Evolutionary conservation across 805 yeast genomes (phyloP).

Genomic region (Wickerhamiella alocasiicola): DNA sequence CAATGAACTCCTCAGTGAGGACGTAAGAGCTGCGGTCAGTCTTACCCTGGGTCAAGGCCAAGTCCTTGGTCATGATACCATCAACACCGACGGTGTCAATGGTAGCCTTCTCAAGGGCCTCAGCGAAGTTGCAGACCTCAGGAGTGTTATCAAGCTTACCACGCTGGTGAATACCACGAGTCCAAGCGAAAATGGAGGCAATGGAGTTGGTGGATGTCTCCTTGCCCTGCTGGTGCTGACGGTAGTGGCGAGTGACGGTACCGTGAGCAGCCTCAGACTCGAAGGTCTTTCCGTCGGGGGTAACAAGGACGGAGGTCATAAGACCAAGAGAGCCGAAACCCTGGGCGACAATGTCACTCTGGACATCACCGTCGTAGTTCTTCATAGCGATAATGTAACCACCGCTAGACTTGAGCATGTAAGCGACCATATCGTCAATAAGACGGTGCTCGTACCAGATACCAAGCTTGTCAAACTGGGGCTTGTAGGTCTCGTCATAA

Average conservation of each 20-base stretch:
- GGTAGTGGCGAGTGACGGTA: slow-evolving; percentile 92
- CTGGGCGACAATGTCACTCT: slow-evolving; percentile 93
- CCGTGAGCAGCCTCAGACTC: slow-evolving; percentile 99
- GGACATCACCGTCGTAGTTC: slow-evolving; percentile 97
- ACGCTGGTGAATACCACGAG: slow-evolving; percentile 85
- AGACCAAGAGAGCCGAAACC: slow-evolving; percentile 95
- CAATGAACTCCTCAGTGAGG: slow-evolving; percentile 83
- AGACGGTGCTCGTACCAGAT: slow-evolving; percentile 95
- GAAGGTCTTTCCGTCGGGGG: slow-evolving; percentile 94
- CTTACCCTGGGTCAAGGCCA: slow-evolving; percentile 80
- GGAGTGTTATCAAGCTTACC: slow-evolving; percentile 82
- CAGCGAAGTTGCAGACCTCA: slow-evolving; percentile 70
- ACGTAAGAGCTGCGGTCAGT: slow-evolving; percentile 74
- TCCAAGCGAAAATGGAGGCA: slow-evolving; percentile 96
- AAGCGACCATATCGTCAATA: slow-evolving; percentile 98
- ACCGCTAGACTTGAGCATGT: slow-evolving; percentile 91
- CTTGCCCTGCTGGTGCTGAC: slow-evolving; percentile 92
- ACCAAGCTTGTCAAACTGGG: slow-evolving; percentile 60
- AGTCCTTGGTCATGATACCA: slow-evolving; percentile 90
- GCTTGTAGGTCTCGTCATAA: slow-evolving; percentile 57
- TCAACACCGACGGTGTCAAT: slow-evolving; percentile 73
- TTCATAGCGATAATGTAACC: slow-evolving; percentile 93
- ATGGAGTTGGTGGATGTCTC: slow-evolving; percentile 96
- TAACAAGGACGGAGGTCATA: slow-evolving; percentile 91
- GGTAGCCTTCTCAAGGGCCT: slow-evolving; percentile 61